Evolutionary conservation across 2,329 filamentous ascomycete genomes (phyloP).

Genomic region (Trichoderma guizhouense): DNA sequence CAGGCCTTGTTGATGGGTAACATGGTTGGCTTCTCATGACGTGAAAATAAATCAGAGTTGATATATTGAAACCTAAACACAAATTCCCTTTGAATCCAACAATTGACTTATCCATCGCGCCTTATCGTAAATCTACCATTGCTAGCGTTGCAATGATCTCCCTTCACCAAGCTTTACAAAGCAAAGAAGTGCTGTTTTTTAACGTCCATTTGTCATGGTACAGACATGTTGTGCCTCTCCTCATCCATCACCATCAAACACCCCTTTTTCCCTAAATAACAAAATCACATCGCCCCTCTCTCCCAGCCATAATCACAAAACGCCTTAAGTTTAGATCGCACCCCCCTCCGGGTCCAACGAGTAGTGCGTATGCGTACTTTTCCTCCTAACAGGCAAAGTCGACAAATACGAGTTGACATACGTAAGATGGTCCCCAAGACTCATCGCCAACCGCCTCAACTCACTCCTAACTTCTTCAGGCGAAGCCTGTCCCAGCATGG

Average conservation of each 20-base stretch:
- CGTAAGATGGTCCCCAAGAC: conserved; percentile 47
- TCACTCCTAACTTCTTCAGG: conserved; percentile 50
- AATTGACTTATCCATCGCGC: neutral
- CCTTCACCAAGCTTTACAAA: neutral
- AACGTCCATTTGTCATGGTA: neutral
- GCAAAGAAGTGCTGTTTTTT: neutral
- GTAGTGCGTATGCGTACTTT: conserved; percentile 30
- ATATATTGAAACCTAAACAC: neutral
- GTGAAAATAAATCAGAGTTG: neutral
- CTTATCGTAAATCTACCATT: neutral
- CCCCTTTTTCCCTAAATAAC: neutral
- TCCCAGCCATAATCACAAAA: neutral
- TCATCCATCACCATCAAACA: neutral
- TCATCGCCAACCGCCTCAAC: conserved; percentile 49
- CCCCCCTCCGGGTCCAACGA: conserved; percentile 10
- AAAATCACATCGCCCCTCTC: neutral
- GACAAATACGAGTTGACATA: conserved; percentile 45
- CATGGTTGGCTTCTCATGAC: conserved; percentile 43
- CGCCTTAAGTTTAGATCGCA: neutral
- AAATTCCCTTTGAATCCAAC: neutral
- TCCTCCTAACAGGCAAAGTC: conserved; percentile 37
- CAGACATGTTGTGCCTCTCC: neutral
- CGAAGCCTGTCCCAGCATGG: conserved; percentile 54
- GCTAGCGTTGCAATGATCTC: neutral
- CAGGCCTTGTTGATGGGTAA: conserved; percentile 74